phyloP scores from a whole-genome alignment of 2,329 filamentous ascomycete species.

The Talaromyces marneffei region DNA sequence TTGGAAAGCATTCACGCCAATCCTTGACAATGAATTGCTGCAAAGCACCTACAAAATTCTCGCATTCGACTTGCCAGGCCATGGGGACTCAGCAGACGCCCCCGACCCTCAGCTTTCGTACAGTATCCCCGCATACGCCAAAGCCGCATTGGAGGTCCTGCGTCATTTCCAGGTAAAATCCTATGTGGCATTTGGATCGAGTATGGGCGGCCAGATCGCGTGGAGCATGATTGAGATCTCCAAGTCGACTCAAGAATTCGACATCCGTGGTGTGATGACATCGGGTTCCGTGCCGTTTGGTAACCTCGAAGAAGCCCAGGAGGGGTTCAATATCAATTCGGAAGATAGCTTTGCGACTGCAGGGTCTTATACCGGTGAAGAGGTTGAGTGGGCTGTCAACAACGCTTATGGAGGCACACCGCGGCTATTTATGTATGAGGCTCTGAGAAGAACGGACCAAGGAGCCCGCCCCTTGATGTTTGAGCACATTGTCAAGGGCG shows the following conservation, averaged over 20 bases:
- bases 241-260: slow-evolving; percentile 18
- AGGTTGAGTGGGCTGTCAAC: neutral
- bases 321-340: neutral
- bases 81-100: slow-evolving; percentile 27
- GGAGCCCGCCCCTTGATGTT: neutral
- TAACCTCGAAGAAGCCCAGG: neutral
- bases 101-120: slow-evolving; percentile 22
- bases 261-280: slow-evolving; percentile 21
- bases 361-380: neutral
- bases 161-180: slow-evolving; percentile 19
- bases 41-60: slow-evolving; percentile 13
- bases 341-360: neutral
- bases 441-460: neutral
- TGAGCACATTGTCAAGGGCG: neutral
- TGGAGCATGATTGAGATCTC: slow-evolving; percentile 27
- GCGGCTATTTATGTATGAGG: neutral
- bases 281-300: slow-evolving; percentile 22
- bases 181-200: slow-evolving; percentile 29
- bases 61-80: slow-evolving; percentile 31
- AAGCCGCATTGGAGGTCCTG: slow-evolving; percentile 26
- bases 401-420: neutral
- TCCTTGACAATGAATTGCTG: neutral
- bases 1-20: neutral
- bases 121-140: slow-evolving; percentile 27
- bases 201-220: slow-evolving; percentile 19